Percentiles rank a stretch among this genome's conserved stretches.
Evolutionary conservation across 2,329 filamentous ascomycete species (phyloP).

Genomic region (Claviceps digitariae): DNA sequence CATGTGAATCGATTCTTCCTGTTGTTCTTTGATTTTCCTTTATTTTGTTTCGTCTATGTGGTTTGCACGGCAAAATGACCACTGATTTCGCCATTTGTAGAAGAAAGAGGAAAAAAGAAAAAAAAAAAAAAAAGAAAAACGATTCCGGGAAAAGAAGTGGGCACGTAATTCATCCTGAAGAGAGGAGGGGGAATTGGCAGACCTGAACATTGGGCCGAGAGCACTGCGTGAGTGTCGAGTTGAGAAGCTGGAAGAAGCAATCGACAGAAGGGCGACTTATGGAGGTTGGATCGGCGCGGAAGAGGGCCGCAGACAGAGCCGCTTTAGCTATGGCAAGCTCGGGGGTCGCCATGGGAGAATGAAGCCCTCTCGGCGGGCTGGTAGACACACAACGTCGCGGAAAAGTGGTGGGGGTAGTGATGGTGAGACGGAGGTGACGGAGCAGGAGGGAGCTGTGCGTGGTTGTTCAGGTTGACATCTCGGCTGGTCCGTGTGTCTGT

Average conservation of each 20-base stretch:
- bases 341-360: slow-evolving; percentile 46
- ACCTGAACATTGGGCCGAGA: slow-evolving; percentile 78
- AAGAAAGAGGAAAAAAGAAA: too few relatives aligned
- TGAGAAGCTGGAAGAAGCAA: slow-evolving; percentile 52
- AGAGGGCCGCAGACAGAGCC: slow-evolving; percentile 58
- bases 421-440: background rate
- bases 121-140: background rate
- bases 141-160: background rate
- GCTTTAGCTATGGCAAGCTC: slow-evolving; percentile 68
- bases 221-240: slow-evolving; percentile 54
- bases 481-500: background rate
- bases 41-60: background rate
- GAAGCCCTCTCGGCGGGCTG: background rate
- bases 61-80: background rate
- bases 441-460: background rate
- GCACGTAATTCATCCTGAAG: background rate
- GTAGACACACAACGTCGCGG: background rate
- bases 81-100: background rate
- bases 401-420: background rate
- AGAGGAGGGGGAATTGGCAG: slow-evolving; percentile 32
- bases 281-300: slow-evolving; percentile 60
- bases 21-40: background rate
- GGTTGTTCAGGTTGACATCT: background rate
- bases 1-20: background rate
- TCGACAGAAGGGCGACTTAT: slow-evolving; percentile 57